phyloP scores from a whole-genome alignment of 108 stramenopile species.

The Cyclotella kingstonii region DNA sequence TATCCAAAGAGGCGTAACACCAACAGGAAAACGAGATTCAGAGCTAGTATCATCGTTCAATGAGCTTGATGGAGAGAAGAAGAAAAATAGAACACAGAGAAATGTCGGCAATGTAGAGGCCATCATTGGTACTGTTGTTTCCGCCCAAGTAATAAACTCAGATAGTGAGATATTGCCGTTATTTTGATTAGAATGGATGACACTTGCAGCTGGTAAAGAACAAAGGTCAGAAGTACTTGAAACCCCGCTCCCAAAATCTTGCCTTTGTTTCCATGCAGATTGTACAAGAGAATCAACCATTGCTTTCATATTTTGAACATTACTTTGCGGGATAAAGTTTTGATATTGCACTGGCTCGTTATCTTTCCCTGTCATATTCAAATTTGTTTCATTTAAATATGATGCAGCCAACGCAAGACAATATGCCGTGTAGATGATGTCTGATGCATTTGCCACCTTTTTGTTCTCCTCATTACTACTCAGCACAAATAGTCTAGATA shows the following conservation, averaged over 20 bases:
- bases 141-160: constrained; percentile 71
- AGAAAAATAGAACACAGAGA: constrained; percentile 62
- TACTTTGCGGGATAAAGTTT: constrained; percentile 17
- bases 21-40: constrained; percentile 28
- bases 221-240: constrained; percentile 33
- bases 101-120: constrained; percentile 65
- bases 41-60: constrained; percentile 41
- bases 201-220: constrained; percentile 38
- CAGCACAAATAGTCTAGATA: constrained; percentile 32
- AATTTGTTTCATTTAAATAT: constrained; percentile 7
- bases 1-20: constrained; percentile 39
- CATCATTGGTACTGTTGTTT: constrained; percentile 66
- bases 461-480: background rate
- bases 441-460: constrained; percentile 26
- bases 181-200: background rate
- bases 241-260: constrained; percentile 4
- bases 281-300: constrained; percentile 35
- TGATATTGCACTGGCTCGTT: constrained; percentile 4
- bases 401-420: constrained; percentile 38
- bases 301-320: constrained; percentile 14
- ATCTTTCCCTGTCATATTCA: background rate
- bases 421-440: constrained; percentile 23
- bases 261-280: constrained; percentile 20
- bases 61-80: constrained; percentile 40
- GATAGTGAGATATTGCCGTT: constrained; percentile 39